Evolutionary conservation across 2,329 filamentous ascomycete genomes (phyloP).

Genomic region (Phaeosphaeriaceae sp.): DNA sequence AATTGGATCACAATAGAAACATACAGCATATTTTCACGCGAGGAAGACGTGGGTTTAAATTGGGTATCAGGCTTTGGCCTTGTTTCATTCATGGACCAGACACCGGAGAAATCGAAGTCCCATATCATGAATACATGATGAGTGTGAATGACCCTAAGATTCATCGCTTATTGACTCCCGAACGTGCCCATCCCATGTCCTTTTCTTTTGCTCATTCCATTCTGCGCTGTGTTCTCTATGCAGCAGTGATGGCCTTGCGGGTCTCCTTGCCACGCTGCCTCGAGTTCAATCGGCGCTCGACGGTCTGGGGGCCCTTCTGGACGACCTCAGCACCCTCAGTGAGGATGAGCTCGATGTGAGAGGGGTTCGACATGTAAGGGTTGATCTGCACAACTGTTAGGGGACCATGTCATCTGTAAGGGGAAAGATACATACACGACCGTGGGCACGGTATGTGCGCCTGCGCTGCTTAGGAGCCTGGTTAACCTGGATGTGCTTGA

Average conservation of each 20-base stretch:
- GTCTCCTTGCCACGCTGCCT: slow-evolving; percentile 83
- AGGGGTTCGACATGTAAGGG: slow-evolving; percentile 99
- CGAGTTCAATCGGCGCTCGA: slow-evolving; percentile 77
- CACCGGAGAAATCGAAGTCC: slow-evolving; percentile 47
- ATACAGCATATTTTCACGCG: slow-evolving; percentile 5
- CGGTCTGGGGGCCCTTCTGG: slow-evolving; percentile 76
- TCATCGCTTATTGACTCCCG: slow-evolving; percentile 50
- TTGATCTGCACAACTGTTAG: slow-evolving; percentile 74
- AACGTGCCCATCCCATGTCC: slow-evolving; percentile 45
- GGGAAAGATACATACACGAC: slow-evolving; percentile 78
- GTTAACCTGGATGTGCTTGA: slow-evolving; percentile 99
- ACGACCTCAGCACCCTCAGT: slow-evolving; percentile 97
- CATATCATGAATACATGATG: slow-evolving; percentile 47
- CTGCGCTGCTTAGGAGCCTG: slow-evolving; percentile 99
- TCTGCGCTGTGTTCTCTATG: slow-evolving; percentile 46
- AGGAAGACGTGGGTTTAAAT: slow-evolving; percentile 6
- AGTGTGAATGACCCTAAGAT: slow-evolving; percentile 48
- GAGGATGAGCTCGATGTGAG: slow-evolving; percentile 99
- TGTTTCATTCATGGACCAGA: slow-evolving; percentile 46
- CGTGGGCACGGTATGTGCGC: slow-evolving; percentile 99
- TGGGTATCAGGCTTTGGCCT: slow-evolving; percentile 44
- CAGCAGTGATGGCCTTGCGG: slow-evolving; percentile 66
- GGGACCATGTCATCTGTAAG: background rate
- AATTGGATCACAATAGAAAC: background rate
- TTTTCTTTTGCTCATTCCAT: slow-evolving; percentile 29